Evolutionary conservation across 768 basidiomycete species (phyloP).

Genomic region (Termitomyces sp.): DNA sequence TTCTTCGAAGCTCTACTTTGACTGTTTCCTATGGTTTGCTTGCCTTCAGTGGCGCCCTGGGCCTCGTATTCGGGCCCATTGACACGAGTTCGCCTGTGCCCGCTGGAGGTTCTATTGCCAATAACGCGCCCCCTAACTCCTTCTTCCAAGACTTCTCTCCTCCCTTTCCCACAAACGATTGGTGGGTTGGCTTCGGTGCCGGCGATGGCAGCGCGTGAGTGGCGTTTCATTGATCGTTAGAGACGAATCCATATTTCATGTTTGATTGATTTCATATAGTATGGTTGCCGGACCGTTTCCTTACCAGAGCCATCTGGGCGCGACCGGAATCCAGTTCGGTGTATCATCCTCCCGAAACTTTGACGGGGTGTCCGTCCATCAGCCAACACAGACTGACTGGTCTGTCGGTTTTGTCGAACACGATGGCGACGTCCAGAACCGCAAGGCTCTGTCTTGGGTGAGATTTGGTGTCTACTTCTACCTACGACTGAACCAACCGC

Average conservation of each 20-base stretch:
- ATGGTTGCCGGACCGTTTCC: constrained; percentile 27
- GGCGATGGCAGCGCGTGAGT: constrained; percentile 20
- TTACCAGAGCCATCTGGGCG: constrained; percentile 22
- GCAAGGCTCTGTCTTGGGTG: constrained; percentile 29
- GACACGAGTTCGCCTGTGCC: constrained; percentile 20
- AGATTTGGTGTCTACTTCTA: not conserved
- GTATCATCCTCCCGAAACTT: constrained; percentile 23
- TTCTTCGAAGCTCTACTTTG: constrained; percentile 1
- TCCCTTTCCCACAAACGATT: constrained; percentile 29
- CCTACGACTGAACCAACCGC: not conserved
- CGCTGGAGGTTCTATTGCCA: constrained; percentile 21
- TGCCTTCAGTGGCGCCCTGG: not conserved
- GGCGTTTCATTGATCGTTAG: not conserved
- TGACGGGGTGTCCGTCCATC: constrained; percentile 28
- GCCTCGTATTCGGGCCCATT: constrained; percentile 21
- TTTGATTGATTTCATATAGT: constrained; percentile 5
- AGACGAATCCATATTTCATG: not conserved
- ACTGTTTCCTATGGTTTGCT: constrained; percentile 1
- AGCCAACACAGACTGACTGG: constrained; percentile 27
- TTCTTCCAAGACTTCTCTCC: constrained; percentile 28
- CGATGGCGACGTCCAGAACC: constrained; percentile 22
- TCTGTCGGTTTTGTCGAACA: constrained; percentile 25
- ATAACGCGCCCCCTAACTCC: constrained; percentile 23
- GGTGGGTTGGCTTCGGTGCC: constrained; percentile 30
- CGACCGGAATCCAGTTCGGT: constrained; percentile 25